A percentile compares a stretch with the other conserved stretches of the same genome.
These are phyloP conservation scores for Xylariomycetidae sp. DNA, from an alignment of 2,329 filamentous ascomycete genomes.

Conservation along the genomic window DNA sequence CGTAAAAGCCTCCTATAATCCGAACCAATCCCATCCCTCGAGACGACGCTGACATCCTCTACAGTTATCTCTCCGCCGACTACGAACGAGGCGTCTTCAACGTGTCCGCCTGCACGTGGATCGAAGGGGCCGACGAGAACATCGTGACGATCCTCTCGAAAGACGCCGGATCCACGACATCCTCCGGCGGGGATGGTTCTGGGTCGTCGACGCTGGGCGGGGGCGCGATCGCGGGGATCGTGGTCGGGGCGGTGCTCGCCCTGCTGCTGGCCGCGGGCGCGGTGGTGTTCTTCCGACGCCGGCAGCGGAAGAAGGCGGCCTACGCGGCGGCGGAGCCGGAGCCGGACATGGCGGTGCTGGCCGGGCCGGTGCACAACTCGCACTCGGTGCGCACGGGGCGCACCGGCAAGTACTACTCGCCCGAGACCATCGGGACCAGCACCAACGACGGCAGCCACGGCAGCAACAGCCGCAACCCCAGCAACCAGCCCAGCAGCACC, in stretches of 20 bases:
- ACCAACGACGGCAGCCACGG: constrained; percentile 5
- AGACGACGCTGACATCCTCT: constrained; percentile 4
- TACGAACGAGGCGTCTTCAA: constrained; percentile 35
- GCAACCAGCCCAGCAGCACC: constrained; percentile 3
- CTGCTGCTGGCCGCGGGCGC: constrained; percentile 8
- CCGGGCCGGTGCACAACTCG: constrained; percentile 25
- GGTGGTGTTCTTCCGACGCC: constrained; percentile 10
- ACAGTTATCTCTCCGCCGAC: constrained; percentile 30
- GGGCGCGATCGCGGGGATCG: constrained; percentile 20
- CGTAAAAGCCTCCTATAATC: constrained; percentile 16
- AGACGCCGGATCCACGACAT: constrained; percentile 1
- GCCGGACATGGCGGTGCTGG: constrained; percentile 20
- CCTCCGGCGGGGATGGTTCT: neutral
- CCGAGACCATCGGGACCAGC: constrained; percentile 15
- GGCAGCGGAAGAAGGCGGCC: constrained; percentile 14
- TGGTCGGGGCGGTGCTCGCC: constrained; percentile 12
- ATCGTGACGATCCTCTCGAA: constrained; percentile 24
- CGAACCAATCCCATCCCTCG: neutral
- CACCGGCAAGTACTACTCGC: constrained; percentile 14
- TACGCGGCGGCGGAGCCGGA: constrained; percentile 14
- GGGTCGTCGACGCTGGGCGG: constrained; percentile 8
- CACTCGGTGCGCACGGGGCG: constrained; percentile 7
- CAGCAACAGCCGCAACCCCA: constrained; percentile 5
- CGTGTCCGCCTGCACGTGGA: constrained; percentile 30
- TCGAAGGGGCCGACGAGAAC: constrained; percentile 25